A percentile compares a stretch with the other conserved stretches of the same genome.
Conservation (phyloP, 257 asterid species). For the Eucommia ulmoides region DNA sequence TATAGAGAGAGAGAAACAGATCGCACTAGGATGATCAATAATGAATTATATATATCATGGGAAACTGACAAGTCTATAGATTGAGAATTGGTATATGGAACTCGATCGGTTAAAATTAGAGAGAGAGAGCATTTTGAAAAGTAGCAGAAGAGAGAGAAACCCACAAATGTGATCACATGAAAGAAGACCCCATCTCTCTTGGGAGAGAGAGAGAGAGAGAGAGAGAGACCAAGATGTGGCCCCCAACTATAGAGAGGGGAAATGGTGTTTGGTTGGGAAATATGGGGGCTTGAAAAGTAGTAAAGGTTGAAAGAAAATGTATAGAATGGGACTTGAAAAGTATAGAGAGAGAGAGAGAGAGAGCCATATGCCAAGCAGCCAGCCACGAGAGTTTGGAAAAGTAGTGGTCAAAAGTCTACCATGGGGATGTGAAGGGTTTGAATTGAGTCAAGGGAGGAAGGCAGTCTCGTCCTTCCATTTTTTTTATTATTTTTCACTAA, state of each 20-base stretch:
- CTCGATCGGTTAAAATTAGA: background rate
- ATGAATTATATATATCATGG: too few relatives aligned
- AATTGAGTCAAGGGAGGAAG: constrained; percentile 46
- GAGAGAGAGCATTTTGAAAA: constrained; percentile 24
- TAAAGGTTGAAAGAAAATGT: background rate
- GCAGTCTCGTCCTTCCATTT: background rate
- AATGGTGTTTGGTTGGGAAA: too few relatives aligned
- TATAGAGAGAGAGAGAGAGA: constrained; percentile 9
- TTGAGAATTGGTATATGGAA: background rate
- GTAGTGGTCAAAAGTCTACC: constrained; percentile 46
- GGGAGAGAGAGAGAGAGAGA: background rate
- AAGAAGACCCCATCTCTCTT: background rate
- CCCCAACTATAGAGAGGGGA: too few relatives aligned
- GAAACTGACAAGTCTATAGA: background rate
- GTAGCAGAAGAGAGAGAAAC: constrained; percentile 21
- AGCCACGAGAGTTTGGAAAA: constrained; percentile 16
- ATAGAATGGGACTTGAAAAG: constrained; percentile 19
- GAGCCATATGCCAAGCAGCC: background rate
- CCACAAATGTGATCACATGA: too few relatives aligned
- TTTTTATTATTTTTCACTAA: background rate
- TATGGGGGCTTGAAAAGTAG: constrained; percentile 6
- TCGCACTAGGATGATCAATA: too few relatives aligned
- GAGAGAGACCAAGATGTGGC: constrained; percentile 1
- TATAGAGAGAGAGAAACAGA: too few relatives aligned
- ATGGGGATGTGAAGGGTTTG: constrained; percentile 27